phyloP scores from a whole-genome alignment of 192 early-diverging fungal genomes.

The Backusella sp. region DNA sequence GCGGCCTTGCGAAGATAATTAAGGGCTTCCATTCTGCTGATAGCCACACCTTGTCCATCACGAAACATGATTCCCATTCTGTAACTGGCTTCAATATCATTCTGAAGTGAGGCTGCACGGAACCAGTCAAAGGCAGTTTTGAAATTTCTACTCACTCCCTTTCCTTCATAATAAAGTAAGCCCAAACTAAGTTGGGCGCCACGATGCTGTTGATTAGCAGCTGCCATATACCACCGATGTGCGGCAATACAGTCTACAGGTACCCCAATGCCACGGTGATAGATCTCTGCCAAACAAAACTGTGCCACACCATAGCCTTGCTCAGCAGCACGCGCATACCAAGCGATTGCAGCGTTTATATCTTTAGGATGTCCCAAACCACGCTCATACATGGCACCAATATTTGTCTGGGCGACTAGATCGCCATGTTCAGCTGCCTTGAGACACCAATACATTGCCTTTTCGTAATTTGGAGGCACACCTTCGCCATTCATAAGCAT shows the following conservation, averaged over 20 bases:
- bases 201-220: neutral
- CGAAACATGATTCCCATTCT: slow-evolving; percentile 24
- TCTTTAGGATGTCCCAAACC: neutral
- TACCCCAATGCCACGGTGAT: neutral
- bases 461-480: neutral
- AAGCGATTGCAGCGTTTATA: neutral
- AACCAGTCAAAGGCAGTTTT: slow-evolving; percentile 33
- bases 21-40: slow-evolving; percentile 14
- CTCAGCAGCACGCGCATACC: neutral
- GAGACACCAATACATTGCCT: slow-evolving; percentile 7
- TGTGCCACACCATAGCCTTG: neutral
- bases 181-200: slow-evolving; percentile 19
- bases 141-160: slow-evolving; percentile 18
- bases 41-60: slow-evolving; percentile 21
- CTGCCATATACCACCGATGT: neutral
- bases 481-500: neutral
- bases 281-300: neutral
- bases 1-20: slow-evolving; percentile 34
- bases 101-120: slow-evolving; percentile 30
- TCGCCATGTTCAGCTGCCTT: neutral
- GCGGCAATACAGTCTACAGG: neutral
- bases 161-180: slow-evolving; percentile 23
- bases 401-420: neutral
- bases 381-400: neutral
- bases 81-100: slow-evolving; percentile 13